Conservation (phyloP, 2,329 filamentous ascomycete species). For the Chalara sp. region DNA sequence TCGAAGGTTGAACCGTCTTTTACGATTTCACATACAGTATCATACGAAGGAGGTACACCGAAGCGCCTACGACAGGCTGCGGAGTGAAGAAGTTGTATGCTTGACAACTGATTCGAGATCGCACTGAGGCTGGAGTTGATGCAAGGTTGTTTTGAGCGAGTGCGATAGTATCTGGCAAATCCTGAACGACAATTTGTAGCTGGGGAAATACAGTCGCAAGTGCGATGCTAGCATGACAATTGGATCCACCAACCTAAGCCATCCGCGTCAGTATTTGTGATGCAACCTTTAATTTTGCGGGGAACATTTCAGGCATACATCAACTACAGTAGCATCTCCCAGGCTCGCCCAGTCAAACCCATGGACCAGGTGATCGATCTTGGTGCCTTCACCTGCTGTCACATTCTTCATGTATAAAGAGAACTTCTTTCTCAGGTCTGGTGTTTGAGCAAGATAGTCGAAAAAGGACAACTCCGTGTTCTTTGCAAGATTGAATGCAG, state of each 20-base stretch:
- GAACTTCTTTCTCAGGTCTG: constrained; percentile 22
- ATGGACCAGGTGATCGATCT: constrained; percentile 27
- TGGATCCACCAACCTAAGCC: constrained; percentile 25
- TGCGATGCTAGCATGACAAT: constrained; percentile 24
- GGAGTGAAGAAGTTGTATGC: constrained; percentile 21
- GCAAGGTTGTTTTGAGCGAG: background rate
- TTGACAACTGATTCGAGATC: constrained; percentile 12
- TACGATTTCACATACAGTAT: constrained; percentile 27
- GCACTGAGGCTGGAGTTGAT: background rate
- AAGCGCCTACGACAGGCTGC: constrained; percentile 26
- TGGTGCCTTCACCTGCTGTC: constrained; percentile 23
- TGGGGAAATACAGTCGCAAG: constrained; percentile 26
- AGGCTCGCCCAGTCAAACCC: constrained; percentile 34
- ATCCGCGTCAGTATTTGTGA: background rate
- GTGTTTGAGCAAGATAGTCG: constrained; percentile 22
- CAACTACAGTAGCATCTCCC: constrained; percentile 27
- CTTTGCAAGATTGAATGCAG: constrained; percentile 15
- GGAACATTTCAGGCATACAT: constrained; percentile 10
- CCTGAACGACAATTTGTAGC: constrained; percentile 28
- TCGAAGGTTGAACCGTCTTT: too few species aligned
- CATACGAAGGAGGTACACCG: constrained; percentile 39
- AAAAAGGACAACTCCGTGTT: constrained; percentile 26
- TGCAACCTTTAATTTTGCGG: too few species aligned
- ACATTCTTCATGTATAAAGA: constrained; percentile 28
- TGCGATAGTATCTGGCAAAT: constrained; percentile 15